Conservation (phyloP, 1,139 yeast species). For the Oligophagozyma castellii region DNA sequence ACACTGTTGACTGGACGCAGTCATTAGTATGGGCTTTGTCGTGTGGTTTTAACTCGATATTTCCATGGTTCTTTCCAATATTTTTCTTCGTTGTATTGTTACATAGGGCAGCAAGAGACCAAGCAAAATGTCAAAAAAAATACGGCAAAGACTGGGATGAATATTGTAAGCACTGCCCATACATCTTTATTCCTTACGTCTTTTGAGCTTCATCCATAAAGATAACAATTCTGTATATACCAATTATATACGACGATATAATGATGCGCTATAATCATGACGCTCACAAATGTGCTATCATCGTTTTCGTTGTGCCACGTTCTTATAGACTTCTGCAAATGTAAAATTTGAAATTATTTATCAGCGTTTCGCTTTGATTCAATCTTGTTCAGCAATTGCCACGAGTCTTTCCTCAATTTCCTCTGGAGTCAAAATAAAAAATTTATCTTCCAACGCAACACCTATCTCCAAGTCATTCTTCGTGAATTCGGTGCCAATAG, state of each 20-base stretch:
- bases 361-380: too few species aligned
- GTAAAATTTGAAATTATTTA: too few species aligned
- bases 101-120: constrained; percentile 83
- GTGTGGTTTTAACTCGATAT: constrained; percentile 75
- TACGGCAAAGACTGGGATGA: constrained; percentile 91
- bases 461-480: constrained; percentile 91
- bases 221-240: too few species aligned
- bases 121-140: constrained; percentile 67
- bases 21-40: constrained; percentile 83
- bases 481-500: constrained; percentile 84
- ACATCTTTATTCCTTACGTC: constrained; percentile 78
- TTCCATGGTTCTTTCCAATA: constrained; percentile 93
- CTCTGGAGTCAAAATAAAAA: constrained; percentile 60
- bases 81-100: constrained; percentile 78
- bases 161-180: constrained; percentile 81
- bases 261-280: too few species aligned
- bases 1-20: constrained; percentile 88
- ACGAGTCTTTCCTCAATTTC: constrained; percentile 91
- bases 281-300: too few species aligned
- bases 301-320: too few species aligned
- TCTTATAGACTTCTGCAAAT: too few species aligned
- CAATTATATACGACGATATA: too few species aligned
- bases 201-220: constrained; percentile 30
- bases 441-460: constrained; percentile 56
- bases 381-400: constrained; percentile 93